These are phyloP conservation scores for Rhizoclosmatium globosum DNA, from an alignment of 192 early-diverging fungal genomes.

Conservation along the genomic window DNA sequence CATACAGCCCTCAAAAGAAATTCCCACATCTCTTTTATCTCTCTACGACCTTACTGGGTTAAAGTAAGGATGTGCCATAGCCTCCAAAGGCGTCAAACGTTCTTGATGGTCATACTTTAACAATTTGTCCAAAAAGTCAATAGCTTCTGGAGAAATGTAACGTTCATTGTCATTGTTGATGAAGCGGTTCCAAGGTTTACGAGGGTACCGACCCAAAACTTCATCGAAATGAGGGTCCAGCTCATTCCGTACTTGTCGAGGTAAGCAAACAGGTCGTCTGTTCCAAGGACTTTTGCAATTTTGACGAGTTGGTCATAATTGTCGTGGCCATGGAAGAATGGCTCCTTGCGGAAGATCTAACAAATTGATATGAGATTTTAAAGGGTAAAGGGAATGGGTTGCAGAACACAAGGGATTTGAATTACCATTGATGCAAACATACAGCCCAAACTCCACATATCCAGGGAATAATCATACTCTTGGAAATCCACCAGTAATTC, in stretches of 20 bases:
- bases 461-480: conserved; percentile 98
- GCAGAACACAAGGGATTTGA: neutral
- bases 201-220: conserved; percentile 91
- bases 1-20: too few relatives aligned
- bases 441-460: conserved; percentile 99
- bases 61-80: conserved; percentile 93
- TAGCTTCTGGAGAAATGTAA: conserved; percentile 81
- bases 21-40: neutral
- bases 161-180: conserved; percentile 84
- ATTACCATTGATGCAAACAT: conserved; percentile 99
- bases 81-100: conserved; percentile 85
- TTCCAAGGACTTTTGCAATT: conserved; percentile 97
- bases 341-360: conserved; percentile 98
- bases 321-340: conserved; percentile 99
- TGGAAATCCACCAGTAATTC: conserved; percentile 98
- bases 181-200: conserved; percentile 89
- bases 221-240: conserved; percentile 91
- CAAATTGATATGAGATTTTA: neutral
- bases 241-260: conserved; percentile 93
- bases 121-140: conserved; percentile 90
- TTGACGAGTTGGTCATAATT: conserved; percentile 99
- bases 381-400: neutral
- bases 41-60: conserved; percentile 43
- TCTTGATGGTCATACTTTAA: conserved; percentile 95
- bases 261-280: conserved; percentile 92